Evolutionary conservation across 2,329 filamentous ascomycete genomes (phyloP).

Genomic region (Fusarium nematophilum): DNA sequence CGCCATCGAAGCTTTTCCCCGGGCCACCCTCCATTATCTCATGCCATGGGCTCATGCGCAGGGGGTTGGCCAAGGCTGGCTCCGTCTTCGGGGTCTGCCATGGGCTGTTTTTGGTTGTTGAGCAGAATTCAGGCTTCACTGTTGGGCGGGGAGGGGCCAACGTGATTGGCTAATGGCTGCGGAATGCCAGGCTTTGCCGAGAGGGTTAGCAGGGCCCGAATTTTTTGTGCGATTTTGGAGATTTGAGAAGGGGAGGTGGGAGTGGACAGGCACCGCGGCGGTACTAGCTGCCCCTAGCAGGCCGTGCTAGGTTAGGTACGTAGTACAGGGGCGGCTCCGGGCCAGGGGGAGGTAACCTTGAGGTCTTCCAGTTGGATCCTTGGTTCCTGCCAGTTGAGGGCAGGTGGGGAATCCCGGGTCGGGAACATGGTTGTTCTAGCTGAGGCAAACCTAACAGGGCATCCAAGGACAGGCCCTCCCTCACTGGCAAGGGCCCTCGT

Average conservation of each 20-base stretch:
- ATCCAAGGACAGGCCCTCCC: no score
- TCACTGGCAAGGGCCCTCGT: no score
- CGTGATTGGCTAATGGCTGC: constrained; percentile 22
- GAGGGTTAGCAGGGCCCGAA: constrained; percentile 18
- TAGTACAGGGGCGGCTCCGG: constrained; percentile 37
- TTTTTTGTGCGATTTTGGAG: no score
- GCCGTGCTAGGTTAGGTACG: no score
- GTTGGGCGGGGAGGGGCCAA: background rate
- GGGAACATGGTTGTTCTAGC: constrained; percentile 30
- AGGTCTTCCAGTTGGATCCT: no score
- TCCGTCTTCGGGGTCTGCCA: constrained; percentile 15
- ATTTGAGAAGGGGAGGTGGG: constrained; percentile 3
- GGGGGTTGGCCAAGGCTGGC: constrained; percentile 22
- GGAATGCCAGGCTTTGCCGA: no score
- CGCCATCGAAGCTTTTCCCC: constrained; percentile 24
- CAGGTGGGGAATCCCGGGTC: constrained; percentile 24
- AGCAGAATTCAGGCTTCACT: background rate
- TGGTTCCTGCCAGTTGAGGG: no score
- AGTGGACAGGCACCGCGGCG: constrained; percentile 36
- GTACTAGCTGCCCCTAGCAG: no score
- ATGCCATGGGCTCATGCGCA: constrained; percentile 10
- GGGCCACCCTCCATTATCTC: constrained; percentile 14
- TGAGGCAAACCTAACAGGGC: constrained; percentile 20
- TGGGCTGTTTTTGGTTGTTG: constrained; percentile 26
- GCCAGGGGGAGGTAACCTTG: constrained; percentile 3